Percentiles rank a stretch among this genome's conserved stretches.
phyloP scores from a whole-genome alignment of 2,329 filamentous ascomycete genomes.

The Aureobasidium lini region DNA sequence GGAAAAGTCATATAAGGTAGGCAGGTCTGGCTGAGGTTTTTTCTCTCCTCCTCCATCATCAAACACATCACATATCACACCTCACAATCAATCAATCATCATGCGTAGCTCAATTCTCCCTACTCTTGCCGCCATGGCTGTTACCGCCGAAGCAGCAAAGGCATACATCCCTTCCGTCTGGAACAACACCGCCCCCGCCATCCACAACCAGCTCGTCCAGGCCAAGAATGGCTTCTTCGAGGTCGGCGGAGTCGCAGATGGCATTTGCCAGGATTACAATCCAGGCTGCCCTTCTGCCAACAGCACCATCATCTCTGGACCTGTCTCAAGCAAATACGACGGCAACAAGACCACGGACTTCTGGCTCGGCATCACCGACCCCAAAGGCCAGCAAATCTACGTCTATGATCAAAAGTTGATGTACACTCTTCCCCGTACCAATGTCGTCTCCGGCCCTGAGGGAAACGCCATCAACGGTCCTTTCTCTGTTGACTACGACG shows the following conservation, averaged over 20 bases:
- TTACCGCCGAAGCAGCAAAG: background rate
- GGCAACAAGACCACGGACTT: background rate
- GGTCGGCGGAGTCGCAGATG: background rate
- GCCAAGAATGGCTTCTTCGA: background rate
- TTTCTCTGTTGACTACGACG: background rate
- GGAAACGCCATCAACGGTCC: background rate
- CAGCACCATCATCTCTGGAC: background rate
- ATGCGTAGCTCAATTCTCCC: background rate
- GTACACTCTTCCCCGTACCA: background rate
- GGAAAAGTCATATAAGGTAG: background rate
- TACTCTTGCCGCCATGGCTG: background rate
- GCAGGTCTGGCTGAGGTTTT: background rate
- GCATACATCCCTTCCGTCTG: constrained; percentile 1
- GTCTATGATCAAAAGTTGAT: background rate
- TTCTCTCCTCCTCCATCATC: background rate
- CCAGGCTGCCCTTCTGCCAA: background rate
- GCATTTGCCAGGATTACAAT: background rate
- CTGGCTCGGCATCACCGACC: background rate
- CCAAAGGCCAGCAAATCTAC: background rate
- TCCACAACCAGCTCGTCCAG: background rate
- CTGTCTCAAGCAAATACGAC: background rate
- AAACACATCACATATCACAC: background rate
- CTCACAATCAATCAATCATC: background rate
- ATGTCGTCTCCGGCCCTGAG: background rate
- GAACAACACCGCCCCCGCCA: background rate